Base-by-base conservation (phyloP, 2,329 filamentous ascomycete species). In the Aureobasidium sp. region DNA sequence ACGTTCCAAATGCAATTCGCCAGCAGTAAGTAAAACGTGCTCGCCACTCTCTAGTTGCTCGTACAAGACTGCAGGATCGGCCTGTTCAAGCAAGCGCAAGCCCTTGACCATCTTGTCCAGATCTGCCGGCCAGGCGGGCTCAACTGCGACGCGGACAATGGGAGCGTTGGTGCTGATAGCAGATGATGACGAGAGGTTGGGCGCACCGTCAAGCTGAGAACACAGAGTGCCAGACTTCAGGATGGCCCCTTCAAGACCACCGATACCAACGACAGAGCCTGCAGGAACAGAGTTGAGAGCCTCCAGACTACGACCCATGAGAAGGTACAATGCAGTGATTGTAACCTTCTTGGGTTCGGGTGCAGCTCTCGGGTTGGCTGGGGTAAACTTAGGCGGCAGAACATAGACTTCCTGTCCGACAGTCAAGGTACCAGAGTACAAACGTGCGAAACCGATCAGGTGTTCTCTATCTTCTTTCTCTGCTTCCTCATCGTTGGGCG, bases 181-280 rank as follows among this genome's bases (percentile, higher is more conserved):
- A 61, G 81, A 85, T 9, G 97, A 86, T 66, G 93, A 93, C 0
- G 92, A 94, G 58, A 99, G 79, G 75, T 99, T 99, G 68, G 95
- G 86, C 7, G 90, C 87, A 17, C 94, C 94, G 53, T 91, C 87
- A 0, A 95, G 78, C 66, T 89, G 88, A 66, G 90, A 96, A 77
- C 91, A 97, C 3, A 99, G 80, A 0, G 94, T 99, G 13, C 92
- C 94, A 1, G 91, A 95, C 74, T 99, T 99, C 61, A 99, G 81
- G n/a, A 99, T 88, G 64, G 93, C 88, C 17, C 92, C 93, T 70
- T 94, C 92, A 1, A 99, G 83, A 1, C 94, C 94, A 36, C 88
- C 91, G 61, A 99, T 94, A 27, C 94, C 94, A 71, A 99, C 97
- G 5, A 99, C 89, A 8, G 96, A 92, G 47, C 94, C 94, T 0